phyloP scores from a whole-genome alignment of 2,329 filamentous ascomycete species.

The Colletotrichum tofieldiae region DNA sequence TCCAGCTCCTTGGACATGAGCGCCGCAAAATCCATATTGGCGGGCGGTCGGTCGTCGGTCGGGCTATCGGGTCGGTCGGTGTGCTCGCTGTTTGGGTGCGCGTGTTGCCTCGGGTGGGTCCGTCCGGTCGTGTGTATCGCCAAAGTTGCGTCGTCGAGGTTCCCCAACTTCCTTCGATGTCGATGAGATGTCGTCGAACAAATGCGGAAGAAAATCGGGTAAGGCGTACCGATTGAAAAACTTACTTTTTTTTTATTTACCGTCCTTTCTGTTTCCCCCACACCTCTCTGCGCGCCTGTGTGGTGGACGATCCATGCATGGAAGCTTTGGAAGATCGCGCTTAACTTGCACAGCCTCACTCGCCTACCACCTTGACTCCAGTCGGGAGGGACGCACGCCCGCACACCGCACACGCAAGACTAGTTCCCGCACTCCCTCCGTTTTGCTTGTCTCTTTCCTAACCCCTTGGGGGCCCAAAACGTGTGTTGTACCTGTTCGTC shows the following conservation, averaged over 20 bases:
- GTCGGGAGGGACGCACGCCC: constrained; percentile 25
- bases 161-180: not conserved
- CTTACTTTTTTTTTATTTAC: constrained; percentile 27
- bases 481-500: constrained; percentile 41
- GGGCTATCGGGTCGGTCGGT: not conserved
- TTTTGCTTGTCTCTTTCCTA: constrained; percentile 9
- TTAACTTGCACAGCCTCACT: constrained; percentile 44
- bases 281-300: constrained; percentile 30
- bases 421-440: constrained; percentile 19
- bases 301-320: constrained; percentile 43
- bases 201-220: constrained; percentile 29
- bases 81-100: not conserved
- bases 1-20: constrained; percentile 95
- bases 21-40: constrained; percentile 92
- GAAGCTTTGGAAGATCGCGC: constrained; percentile 42
- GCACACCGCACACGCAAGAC: constrained; percentile 22
- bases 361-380: constrained; percentile 44
- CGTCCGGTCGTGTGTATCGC: constrained; percentile 16
- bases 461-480: constrained; percentile 26
- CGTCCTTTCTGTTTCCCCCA: constrained; percentile 32
- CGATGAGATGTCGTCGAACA: constrained; percentile 36
- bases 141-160: constrained; percentile 5
- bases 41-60: constrained; percentile 10
- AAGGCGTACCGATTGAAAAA: constrained; percentile 35
- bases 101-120: constrained; percentile 15